Evolutionary conservation across 768 basidiomycete species (phyloP), one percentile per base, ranked within the genome.

Genomic region (Cyclocybe cylindracea): DNA sequence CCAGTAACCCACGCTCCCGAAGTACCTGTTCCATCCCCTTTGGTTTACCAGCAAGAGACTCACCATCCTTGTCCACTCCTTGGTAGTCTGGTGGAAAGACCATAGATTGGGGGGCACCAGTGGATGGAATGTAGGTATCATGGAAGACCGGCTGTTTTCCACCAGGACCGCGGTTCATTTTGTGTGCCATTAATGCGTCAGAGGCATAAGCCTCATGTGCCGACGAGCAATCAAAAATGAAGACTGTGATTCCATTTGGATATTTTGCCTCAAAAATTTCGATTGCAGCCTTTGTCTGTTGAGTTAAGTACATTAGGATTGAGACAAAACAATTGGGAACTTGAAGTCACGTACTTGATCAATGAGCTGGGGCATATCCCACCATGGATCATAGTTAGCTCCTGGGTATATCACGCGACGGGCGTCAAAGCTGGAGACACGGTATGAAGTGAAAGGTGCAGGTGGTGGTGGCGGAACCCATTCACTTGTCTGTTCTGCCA

Each of bases 151-250:
- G 55, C 55, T 76, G 74, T 40, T 71, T 70, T 31, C 75, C 70
- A 10, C 76, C 70, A 59, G 73, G 56, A 0, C 60, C 62, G 53
- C 71, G 72, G 49, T 77, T 77, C 73, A 76, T 76, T 37, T 74
- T 63, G 29, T 67, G 73, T 2, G 72, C 74, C 49, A 68, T 68
- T n/a, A 77, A 66, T 4, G 73, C 68, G 61, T 76, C 67, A 7
- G 66, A 63, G 13, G 68, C 57, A 10, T 75, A 60, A 3, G 68
- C 66, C 0, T 59, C 70, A 58, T 78, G 75, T 24, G 72, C 73
- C 2, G 75, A 75, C 8, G 74, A 75, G 43, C 75, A 69, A 60
- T 78, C 70, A 57, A 73, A 77, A 24, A 77, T 59, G 36, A 77
- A 76, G 0, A 75, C 51, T 0, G 58, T 61, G 7, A 62, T 54